Conservation (phyloP, 1,139 yeast species). For the Tardiomyces digboiensis region DNA sequence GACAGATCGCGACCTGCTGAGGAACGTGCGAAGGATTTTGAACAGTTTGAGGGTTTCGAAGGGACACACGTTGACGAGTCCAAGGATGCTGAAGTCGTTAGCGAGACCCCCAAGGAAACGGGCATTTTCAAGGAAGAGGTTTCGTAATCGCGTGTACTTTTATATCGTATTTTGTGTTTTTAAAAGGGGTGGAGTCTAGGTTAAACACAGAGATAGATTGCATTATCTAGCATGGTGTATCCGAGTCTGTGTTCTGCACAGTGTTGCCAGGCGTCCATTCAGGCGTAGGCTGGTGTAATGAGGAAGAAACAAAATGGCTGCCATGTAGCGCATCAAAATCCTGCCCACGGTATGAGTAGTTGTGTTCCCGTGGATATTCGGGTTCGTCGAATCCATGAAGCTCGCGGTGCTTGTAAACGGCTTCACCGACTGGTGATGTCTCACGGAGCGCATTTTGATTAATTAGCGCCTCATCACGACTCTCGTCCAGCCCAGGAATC, state of each 20-base stretch:
- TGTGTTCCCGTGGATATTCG: background rate
- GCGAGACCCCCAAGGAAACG: background rate
- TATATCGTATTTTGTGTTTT: background rate
- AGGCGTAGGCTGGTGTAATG: too few relatives aligned
- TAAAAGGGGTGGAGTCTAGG: too few relatives aligned
- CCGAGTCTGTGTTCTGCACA: too few relatives aligned
- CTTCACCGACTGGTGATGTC: background rate
- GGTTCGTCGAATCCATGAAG: background rate
- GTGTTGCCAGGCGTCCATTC: too few relatives aligned
- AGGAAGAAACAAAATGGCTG: too few relatives aligned
- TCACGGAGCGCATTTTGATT: background rate
- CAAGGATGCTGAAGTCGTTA: conserved; percentile 1
- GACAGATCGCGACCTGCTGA: background rate
- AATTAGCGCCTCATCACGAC: background rate
- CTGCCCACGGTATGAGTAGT: background rate
- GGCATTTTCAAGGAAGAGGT: conserved; percentile 16
- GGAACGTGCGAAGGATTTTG: conserved; percentile 4
- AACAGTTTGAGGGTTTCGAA: conserved; percentile 15
- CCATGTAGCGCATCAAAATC: background rate
- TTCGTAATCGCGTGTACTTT: conserved; percentile 2
- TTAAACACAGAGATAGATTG: too few relatives aligned
- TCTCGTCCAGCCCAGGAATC: background rate
- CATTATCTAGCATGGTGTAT: too few relatives aligned
- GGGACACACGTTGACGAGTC: conserved; percentile 13
- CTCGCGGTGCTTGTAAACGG: background rate